Percentiles rank a stretch among this genome's conserved stretches.
These are phyloP conservation scores for Phyllosticta citriasiana DNA, from an alignment of 2,329 filamentous ascomycete genomes.

Conservation along the genomic window DNA sequence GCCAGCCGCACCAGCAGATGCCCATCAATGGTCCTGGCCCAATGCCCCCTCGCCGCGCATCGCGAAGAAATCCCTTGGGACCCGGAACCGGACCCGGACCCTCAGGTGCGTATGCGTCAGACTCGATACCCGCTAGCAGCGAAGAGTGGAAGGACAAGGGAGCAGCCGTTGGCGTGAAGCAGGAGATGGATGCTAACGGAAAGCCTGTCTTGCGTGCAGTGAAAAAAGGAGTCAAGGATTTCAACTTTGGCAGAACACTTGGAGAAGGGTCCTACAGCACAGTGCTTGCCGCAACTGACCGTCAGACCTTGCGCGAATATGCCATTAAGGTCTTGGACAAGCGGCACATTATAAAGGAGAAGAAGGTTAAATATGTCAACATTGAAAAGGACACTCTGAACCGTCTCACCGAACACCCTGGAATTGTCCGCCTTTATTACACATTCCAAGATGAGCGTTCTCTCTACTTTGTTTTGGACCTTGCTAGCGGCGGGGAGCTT, in stretches of 20 bases:
- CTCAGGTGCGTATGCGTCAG: slow-evolving; percentile 47
- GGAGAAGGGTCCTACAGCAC: slow-evolving; percentile 98
- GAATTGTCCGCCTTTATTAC: slow-evolving; percentile 93
- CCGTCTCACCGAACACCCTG: slow-evolving; percentile 88
- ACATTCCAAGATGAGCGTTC: slow-evolving; percentile 97
- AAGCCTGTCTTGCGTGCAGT: slow-evolving; percentile 72
- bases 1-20: slow-evolving; percentile 45
- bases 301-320: slow-evolving; percentile 90
- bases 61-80: slow-evolving; percentile 56
- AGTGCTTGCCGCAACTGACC: slow-evolving; percentile 83
- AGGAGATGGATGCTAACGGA: slow-evolving; percentile 78
- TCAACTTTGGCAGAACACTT: slow-evolving; percentile 80
- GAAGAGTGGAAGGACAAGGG: slow-evolving; percentile 96
- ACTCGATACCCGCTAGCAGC: slow-evolving; percentile 54
- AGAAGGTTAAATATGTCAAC: slow-evolving; percentile 99
- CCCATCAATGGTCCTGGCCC: slow-evolving; percentile 44
- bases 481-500: slow-evolving; percentile 86
- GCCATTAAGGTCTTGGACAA: slow-evolving; percentile 98
- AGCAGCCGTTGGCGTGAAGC: slow-evolving; percentile 72
- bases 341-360: slow-evolving; percentile 98
- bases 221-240: slow-evolving; percentile 96
- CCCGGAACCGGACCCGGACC: slow-evolving; percentile 36
- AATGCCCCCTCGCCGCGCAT: slow-evolving; percentile 65
- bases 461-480: slow-evolving; percentile 90
- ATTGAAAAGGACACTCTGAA: slow-evolving; percentile 99